Evolutionary conservation across 176 grass and related monocot genomes (phyloP), one percentile per base, ranked within the genome.

Genomic region (Eleusine coracana): DNA sequence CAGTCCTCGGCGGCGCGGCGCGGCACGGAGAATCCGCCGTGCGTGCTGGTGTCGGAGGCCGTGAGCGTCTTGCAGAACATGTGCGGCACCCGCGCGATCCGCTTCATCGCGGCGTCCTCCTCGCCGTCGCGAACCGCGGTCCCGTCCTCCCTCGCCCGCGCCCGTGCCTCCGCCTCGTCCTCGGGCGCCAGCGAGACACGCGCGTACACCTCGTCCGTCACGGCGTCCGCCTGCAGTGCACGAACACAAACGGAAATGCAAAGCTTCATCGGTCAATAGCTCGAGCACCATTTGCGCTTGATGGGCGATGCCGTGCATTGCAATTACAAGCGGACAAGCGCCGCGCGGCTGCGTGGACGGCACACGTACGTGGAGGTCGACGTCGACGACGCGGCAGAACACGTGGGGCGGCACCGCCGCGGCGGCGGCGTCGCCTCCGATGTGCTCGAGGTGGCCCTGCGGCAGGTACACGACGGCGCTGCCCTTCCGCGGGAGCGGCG

Each of bases 11-110:
- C 95, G 44, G 95, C 95, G 48, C 95, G 95, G 83, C 95, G 92
- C 40, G 92, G 95, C 39, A 97, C 92, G 46, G 92, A 97, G 90
- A 97, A 97, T 13, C 95, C 95, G 25, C 90, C 95, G 82, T 97
- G 92, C 61, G 90, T 97, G 83, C 95, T 94, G 58, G 92, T 97
- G 83, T 97, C 95, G 16, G 95, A 97, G 4, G 95, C 95, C 14
- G 92, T 94, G 45, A 97, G 86, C 49, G 92, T 97, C 90, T 97
- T 94, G 88, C 95, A 97, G 87, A 97, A 97, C 95, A 97, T 97
- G 60, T 97, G 95, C 37, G 92, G 90, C 13, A 90, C 89, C 70
- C 84, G 77, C 0, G 88, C 80, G n/a, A 70, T 75, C 74, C 74
- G 85, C 80, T 28, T 92, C 63, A 54, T 92, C 63, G 60, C 44